Percentiles rank a stretch among this genome's conserved stretches.
These are phyloP conservation scores for Termitomyces sp. DNA, from an alignment of 768 basidiomycete genomes.

Conservation along the genomic window DNA sequence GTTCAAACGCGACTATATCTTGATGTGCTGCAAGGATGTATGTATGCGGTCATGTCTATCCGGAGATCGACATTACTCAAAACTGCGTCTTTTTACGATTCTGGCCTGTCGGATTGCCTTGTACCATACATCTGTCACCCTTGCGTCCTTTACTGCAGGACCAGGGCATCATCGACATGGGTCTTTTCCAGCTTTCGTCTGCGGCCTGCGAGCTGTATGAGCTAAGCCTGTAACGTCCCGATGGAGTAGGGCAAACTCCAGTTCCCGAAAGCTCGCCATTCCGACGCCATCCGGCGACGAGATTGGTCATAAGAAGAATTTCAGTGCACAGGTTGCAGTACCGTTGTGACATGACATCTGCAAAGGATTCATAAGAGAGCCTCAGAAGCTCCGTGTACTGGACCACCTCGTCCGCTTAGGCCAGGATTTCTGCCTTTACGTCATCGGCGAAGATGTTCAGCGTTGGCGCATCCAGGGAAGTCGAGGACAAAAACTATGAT, in stretches of 20 bases:
- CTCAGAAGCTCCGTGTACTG: background rate
- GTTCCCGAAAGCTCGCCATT: background rate
- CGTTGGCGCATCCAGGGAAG: background rate
- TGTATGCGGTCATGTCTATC: background rate
- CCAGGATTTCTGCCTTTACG: background rate
- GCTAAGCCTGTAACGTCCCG: background rate
- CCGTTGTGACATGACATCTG: background rate
- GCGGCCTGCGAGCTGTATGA: background rate
- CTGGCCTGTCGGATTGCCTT: background rate
- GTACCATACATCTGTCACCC: background rate
- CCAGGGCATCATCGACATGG: background rate
- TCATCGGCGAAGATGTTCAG: background rate
- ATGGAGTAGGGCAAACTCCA: background rate
- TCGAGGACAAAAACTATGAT: background rate
- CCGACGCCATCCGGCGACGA: background rate
- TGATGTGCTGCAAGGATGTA: background rate
- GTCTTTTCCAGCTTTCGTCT: background rate
- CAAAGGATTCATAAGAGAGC: background rate
- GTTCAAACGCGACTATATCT: background rate
- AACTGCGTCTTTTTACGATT: background rate
- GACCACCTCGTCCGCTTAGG: background rate
- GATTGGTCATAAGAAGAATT: background rate
- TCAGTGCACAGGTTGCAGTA: background rate
- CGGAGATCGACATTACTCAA: background rate
- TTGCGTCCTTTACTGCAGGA: background rate